These are phyloP conservation scores for Capsella bursapastoris DNA, from an alignment of 345 rosid genomes.

Conservation along the genomic window DNA sequence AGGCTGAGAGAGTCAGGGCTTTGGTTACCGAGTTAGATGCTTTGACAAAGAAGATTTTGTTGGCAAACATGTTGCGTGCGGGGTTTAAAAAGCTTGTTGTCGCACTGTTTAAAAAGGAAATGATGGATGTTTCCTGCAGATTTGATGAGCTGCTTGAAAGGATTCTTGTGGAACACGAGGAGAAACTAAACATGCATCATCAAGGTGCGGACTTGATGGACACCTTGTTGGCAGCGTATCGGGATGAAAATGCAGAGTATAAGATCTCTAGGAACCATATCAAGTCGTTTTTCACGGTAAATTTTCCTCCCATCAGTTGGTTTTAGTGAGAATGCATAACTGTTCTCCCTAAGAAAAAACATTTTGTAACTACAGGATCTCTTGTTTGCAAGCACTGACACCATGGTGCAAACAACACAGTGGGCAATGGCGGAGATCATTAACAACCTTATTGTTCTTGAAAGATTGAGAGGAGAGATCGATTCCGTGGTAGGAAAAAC, in stretches of 20 bases:
- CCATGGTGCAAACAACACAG: constrained; percentile 33
- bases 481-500: constrained; percentile 49
- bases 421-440: constrained; percentile 71
- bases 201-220: constrained; percentile 51
- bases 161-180: constrained; percentile 59
- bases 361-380: constrained; percentile 28
- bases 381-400: constrained; percentile 25
- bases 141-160: constrained; percentile 60
- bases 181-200: constrained; percentile 27
- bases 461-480: constrained; percentile 61
- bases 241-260: constrained; percentile 59
- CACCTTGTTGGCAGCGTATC: constrained; percentile 54
- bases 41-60: constrained; percentile 11
- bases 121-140: constrained; percentile 51
- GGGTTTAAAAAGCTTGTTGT: constrained; percentile 12
- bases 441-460: constrained; percentile 53
- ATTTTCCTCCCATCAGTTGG: background rate
- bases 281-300: constrained; percentile 69
- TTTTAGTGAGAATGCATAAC: background rate
- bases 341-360: background rate
- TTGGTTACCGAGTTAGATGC: background rate
- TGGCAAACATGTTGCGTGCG: constrained; percentile 7
- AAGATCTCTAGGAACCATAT: constrained; percentile 62
- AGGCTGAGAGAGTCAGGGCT: background rate
- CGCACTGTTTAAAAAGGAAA: constrained; percentile 55